phyloP scores from a whole-genome alignment of 257 asterid genomes.

The Gentiana dahurica region DNA sequence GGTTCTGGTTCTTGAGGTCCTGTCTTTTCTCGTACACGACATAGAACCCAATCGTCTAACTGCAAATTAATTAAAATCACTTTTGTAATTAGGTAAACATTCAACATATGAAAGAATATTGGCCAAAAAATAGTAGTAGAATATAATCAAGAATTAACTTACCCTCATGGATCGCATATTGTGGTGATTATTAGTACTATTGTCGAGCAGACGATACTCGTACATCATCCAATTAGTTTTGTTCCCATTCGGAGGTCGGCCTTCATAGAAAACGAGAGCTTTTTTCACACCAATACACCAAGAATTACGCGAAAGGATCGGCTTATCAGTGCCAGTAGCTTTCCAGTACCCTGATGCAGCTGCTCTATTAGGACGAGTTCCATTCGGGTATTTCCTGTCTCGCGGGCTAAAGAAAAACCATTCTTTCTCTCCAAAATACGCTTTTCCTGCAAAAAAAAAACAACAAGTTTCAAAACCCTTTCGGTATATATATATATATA shows the following conservation, averaged over 20 bases:
- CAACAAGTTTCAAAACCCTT: not conserved
- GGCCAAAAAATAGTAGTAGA: too few species aligned
- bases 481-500: too few species aligned
- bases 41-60: constrained; percentile 28
- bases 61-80: not conserved
- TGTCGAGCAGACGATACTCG: constrained; percentile 19
- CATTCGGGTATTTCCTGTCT: constrained; percentile 27
- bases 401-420: constrained; percentile 28
- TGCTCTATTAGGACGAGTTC: constrained; percentile 22
- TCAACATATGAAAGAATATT: too few species aligned
- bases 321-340: constrained; percentile 23
- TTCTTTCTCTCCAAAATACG: constrained; percentile 19
- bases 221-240: constrained; percentile 30
- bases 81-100: too few species aligned
- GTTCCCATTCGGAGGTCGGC: constrained; percentile 24
- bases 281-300: constrained; percentile 24
- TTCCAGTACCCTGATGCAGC: constrained; percentile 29
- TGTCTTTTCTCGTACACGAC: constrained; percentile 20
- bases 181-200: not conserved
- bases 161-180: constrained; percentile 18
- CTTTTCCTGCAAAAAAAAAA: constrained; percentile 1
- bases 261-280: constrained; percentile 24
- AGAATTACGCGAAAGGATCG: constrained; percentile 9
- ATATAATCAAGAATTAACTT: not conserved
- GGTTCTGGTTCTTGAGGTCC: not conserved